phyloP scores from a whole-genome alignment of 2,329 filamentous ascomycete genomes.

The Dactylella cylindrospora region DNA sequence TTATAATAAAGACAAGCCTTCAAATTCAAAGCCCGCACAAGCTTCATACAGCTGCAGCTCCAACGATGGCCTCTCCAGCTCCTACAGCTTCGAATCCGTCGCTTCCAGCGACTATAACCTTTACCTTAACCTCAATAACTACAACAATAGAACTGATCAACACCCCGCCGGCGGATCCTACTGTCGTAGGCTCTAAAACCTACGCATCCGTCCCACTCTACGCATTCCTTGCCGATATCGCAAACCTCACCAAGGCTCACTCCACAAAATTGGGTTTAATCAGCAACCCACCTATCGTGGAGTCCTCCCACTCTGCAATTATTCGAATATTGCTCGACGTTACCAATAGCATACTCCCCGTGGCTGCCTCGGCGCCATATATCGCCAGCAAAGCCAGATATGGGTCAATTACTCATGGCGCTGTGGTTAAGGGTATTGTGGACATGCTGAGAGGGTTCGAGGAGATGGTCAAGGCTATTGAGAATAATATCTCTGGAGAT shows the following conservation, averaged over 20 bases:
- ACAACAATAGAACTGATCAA: slow-evolving; percentile 17
- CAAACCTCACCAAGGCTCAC: slow-evolving; percentile 36
- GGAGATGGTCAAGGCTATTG: slow-evolving; percentile 48
- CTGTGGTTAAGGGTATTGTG: slow-evolving; percentile 26
- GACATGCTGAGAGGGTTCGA: slow-evolving; percentile 53
- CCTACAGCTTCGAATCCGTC: slow-evolving; percentile 12
- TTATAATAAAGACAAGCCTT: too few relatives aligned
- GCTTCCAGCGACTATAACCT: slow-evolving; percentile 13
- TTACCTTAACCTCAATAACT: slow-evolving; percentile 23
- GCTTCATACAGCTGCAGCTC: too few relatives aligned
- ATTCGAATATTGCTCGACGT: slow-evolving; percentile 32
- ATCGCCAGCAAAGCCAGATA: slow-evolving; percentile 36
- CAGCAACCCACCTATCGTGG: slow-evolving; percentile 31
- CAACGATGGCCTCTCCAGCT: slow-evolving; percentile 13
- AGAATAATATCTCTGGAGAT: slow-evolving; percentile 18
- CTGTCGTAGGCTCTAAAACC: slow-evolving; percentile 8
- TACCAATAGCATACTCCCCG: slow-evolving; percentile 22
- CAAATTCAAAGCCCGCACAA: too few relatives aligned
- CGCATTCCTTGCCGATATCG: slow-evolving; percentile 36
- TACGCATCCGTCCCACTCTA: slow-evolving; percentile 30
- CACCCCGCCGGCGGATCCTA: slow-evolving; percentile 12
- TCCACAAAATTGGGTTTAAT: slow-evolving; percentile 32
- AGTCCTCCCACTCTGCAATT: slow-evolving; percentile 24
- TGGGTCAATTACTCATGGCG: slow-evolving; percentile 27
- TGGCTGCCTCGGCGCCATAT: slow-evolving; percentile 29